Conservation (phyloP, 2,329 filamentous ascomycete genomes). For the Peltaster fructicola region DNA sequence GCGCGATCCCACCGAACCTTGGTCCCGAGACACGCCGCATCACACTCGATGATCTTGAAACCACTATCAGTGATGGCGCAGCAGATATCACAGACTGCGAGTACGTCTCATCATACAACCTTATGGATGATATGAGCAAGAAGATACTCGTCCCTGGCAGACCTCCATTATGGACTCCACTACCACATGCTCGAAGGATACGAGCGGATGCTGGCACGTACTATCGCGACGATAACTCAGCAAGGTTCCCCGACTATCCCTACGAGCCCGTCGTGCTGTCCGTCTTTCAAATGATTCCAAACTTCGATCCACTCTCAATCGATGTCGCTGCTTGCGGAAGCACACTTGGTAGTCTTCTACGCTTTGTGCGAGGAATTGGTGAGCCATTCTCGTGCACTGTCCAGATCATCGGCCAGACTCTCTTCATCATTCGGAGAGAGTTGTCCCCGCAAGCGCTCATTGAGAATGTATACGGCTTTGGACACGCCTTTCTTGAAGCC, state of each 20-base stretch:
- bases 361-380: constrained; percentile 32
- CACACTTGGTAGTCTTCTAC: constrained; percentile 43
- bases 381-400: constrained; percentile 40
- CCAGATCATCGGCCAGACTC: constrained; percentile 36
- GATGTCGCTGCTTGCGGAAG: constrained; percentile 44
- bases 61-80: too few species aligned
- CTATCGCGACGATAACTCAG: constrained; percentile 38
- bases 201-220: constrained; percentile 30
- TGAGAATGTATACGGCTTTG: constrained; percentile 39
- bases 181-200: constrained; percentile 18
- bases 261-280: constrained; percentile 33
- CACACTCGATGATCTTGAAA: too few species aligned
- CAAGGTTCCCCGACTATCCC: constrained; percentile 31
- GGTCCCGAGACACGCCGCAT: too few species aligned
- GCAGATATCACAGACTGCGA: too few species aligned
- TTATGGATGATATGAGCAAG: too few species aligned
- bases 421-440: constrained; percentile 47
- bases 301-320: constrained; percentile 20
- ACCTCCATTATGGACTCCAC: constrained; percentile 35
- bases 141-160: too few species aligned
- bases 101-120: too few species aligned
- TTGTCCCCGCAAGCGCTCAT: constrained; percentile 41
- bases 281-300: constrained; percentile 22
- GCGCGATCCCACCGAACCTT: too few species aligned
- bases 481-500: constrained; percentile 47